Evolutionary conservation across 2,329 filamentous ascomycete species (phyloP).

Genomic region (Bipolaris victoriae): DNA sequence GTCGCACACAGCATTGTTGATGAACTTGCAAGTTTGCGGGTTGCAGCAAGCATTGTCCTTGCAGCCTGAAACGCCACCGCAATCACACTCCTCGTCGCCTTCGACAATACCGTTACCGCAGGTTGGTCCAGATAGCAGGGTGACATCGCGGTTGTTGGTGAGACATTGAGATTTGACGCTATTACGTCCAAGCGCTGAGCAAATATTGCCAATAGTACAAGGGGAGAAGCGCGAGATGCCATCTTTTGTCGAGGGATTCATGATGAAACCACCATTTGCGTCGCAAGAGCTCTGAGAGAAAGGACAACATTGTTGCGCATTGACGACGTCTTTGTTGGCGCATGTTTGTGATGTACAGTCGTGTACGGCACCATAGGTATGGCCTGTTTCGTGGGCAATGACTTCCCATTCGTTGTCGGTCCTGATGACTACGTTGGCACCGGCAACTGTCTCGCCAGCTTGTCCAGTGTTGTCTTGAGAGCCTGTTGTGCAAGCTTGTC

Average conservation of each 20-base stretch:
- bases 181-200: conserved; percentile 78
- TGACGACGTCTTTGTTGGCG: conserved; percentile 63
- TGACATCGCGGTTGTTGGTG: conserved; percentile 82
- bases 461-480: conserved; percentile 55
- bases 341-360: conserved; percentile 81
- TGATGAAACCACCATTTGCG: conserved; percentile 81
- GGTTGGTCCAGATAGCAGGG: conserved; percentile 79
- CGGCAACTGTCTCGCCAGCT: conserved; percentile 74
- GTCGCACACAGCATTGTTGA: conserved; percentile 73
- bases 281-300: conserved; percentile 71
- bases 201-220: conserved; percentile 93
- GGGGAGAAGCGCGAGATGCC: conserved; percentile 81
- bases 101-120: conserved; percentile 99
- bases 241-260: conserved; percentile 86
- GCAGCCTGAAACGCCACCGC: conserved; percentile 77
- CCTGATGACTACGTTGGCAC: conserved; percentile 86
- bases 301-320: conserved; percentile 78
- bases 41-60: conserved; percentile 82
- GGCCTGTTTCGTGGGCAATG: conserved; percentile 90
- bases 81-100: conserved; percentile 92
- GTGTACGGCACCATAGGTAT: conserved; percentile 95
- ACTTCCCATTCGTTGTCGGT: conserved; percentile 92
- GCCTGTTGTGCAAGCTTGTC: conserved; percentile 76
- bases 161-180: conserved; percentile 79
- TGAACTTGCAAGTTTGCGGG: conserved; percentile 84